Evolutionary conservation across 352 stramenopile species (phyloP), one percentile per base, ranked within the genome.

Genomic region (Globisporangium megalacanthum): DNA sequence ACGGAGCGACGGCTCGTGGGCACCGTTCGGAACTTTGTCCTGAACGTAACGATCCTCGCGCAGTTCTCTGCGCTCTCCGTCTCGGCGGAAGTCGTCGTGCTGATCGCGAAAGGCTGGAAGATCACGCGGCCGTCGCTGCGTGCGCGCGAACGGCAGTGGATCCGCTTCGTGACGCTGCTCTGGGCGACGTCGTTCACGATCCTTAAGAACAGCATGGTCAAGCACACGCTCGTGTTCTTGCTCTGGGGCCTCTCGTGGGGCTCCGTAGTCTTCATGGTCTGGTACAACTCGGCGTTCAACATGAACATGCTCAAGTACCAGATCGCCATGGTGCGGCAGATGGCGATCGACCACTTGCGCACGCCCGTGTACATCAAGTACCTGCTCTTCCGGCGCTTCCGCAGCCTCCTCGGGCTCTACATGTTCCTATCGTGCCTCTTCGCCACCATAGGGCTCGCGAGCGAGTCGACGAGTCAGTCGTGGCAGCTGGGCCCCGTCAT

Each of bases 251-350:
- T 81, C 5, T 68, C 79, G 0, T 89, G 75, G 74, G 70, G 70
- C 8, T 69, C 60, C 4, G 56, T 89, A 2, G 74, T 87, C 29
- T 85, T 85, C 52, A 77, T 85, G 70, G 61, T 87, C 50, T 87
- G 76, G 79, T 86, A 84, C 67, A 80, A 83, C 58, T 84, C 76
- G 33, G 69, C 74, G 0, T 83, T 85, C 62, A 86, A 89, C 48
- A 64, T 86, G 44, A 86, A 86, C 60, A 79, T 85, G 74, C 75
- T 89, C 56, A 76, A 75, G 39, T 86, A 77, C 37, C 79, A 87
- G 65, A 68, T 89, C 33, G 65, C 69, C 4, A 78, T 86, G 68
- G 70, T 86, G 51, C 76, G 76, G 6, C 72, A 84, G 45, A 66
- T 86, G 46, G 61, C 69, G 13, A 48, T 83, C 31, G 71, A 89